Evolutionary conservation across 1,284 basidiomycete species (phyloP).

Genomic region (Athelia psychrophila): DNA sequence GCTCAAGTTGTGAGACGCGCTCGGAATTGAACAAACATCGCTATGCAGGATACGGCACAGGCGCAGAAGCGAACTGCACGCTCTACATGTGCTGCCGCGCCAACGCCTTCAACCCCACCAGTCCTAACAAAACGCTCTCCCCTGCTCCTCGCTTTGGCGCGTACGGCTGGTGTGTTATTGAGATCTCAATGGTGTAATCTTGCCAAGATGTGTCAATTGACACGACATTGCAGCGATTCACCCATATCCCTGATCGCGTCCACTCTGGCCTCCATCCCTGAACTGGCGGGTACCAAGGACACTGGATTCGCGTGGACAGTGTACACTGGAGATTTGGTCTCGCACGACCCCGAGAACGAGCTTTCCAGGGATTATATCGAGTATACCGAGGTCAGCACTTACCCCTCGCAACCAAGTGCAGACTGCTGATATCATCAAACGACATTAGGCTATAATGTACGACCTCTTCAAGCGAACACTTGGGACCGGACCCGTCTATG

Average conservation of each 20-base stretch:
- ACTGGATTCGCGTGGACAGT: slow-evolving; percentile 65
- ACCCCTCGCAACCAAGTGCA: background rate
- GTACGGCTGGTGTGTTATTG: background rate
- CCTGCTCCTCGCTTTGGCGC: slow-evolving; percentile 67
- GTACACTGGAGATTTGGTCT: slow-evolving; percentile 77
- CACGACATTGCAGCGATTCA: slow-evolving; percentile 50
- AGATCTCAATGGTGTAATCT: background rate
- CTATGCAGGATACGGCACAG: slow-evolving; percentile 60
- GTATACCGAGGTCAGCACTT: slow-evolving; percentile 52
- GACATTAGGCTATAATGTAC: slow-evolving; percentile 55
- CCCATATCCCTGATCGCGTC: slow-evolving; percentile 64
- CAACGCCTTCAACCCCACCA: slow-evolving; percentile 49
- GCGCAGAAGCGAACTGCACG: slow-evolving; percentile 73
- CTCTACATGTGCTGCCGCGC: slow-evolving; percentile 69
- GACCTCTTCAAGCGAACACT: slow-evolving; percentile 62
- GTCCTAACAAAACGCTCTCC: slow-evolving; percentile 46
- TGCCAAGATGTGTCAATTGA: slow-evolving; percentile 1
- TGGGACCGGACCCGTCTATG: slow-evolving; percentile 66
- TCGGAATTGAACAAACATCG: background rate
- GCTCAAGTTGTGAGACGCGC: background rate
- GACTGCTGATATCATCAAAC: too few species aligned
- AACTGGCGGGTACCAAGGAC: slow-evolving; percentile 57
- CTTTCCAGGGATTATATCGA: slow-evolving; percentile 49
- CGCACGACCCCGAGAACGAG: slow-evolving; percentile 68
- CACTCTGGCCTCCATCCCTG: slow-evolving; percentile 66